Base-by-base conservation (phyloP, 345 rosid species). In the Salix viminalis region DNA sequence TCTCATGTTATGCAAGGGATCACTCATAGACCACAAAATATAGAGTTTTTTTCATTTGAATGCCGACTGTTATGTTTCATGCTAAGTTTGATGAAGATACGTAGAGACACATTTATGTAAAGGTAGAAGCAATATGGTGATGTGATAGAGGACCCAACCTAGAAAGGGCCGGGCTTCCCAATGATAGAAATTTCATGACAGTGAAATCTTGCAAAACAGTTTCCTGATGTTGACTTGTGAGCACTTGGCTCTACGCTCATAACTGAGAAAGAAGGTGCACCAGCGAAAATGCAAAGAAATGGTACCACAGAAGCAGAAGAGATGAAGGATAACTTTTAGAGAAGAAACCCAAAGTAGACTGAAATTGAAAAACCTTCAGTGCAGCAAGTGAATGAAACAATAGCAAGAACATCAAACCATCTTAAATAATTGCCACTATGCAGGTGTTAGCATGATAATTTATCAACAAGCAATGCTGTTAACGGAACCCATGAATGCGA, bases 401-500 rank as follows among this genome's bases (percentile, higher is more conserved):
- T 32, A 70, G 68, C 32, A 19, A 9, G 1, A 26, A 68, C 24
- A 58, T 32, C 64, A 68, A 74, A 73, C 71, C 67, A 6, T 30
- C 71, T 73, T 23, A 68, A 46, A 74, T 67, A 65, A 32, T 46
- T 60, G 61, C 21, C 67, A 41, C 74, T 36, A n/a, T 52, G 54
- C 44, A 41, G 46, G 39, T 72, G 72, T 5, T 41, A 39, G 64
- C 48, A 6, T 41, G 56, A 54, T 16, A 5, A 64, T 50, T 44
- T 60, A 72, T 52, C 48, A 19, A 46, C 23, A 34, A 37, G 71
- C 54, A 56, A 61, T 44, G 34, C 5, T 61, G 61, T 71, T 18
- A 68, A 58, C 32, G 19, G 76, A 32, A 52, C 41, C 76, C 61
- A 69, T 39, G n/a, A 71, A n/a, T 46, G 70, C 66, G 56, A 34